These are phyloP conservation scores for Talaromyces liani DNA, from an alignment of 495 filamentous ascomycete genomes.

Conservation along the genomic window DNA sequence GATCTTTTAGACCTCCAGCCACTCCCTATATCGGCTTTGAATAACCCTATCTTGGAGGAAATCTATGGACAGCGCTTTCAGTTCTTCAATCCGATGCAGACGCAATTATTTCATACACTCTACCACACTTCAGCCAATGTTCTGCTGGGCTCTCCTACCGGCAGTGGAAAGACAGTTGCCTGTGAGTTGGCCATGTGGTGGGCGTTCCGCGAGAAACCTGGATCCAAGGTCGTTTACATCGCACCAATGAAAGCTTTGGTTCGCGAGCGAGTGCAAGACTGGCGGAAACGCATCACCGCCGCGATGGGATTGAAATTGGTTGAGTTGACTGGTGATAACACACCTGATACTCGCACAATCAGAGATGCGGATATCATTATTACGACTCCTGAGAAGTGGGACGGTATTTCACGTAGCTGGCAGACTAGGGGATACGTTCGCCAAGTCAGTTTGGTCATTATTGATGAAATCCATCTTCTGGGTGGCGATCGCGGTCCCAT, in stretches of 20 bases:
- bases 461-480: constrained; percentile 96
- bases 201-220: constrained; percentile 93
- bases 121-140: constrained; percentile 91
- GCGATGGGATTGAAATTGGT: constrained; percentile 88
- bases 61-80: constrained; percentile 83
- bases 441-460: constrained; percentile 93
- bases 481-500: constrained; percentile 95
- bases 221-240: constrained; percentile 98
- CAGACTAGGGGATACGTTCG: constrained; percentile 93
- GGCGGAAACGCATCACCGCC: constrained; percentile 73
- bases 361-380: constrained; percentile 95
- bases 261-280: constrained; percentile 92
- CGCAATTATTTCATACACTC: constrained; percentile 91
- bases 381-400: constrained; percentile 98
- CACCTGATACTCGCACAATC: constrained; percentile 91
- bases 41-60: constrained; percentile 80
- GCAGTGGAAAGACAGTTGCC: constrained; percentile 94
- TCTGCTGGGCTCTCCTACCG: constrained; percentile 91
- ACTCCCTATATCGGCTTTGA: constrained; percentile 77
- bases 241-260: constrained; percentile 99
- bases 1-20: constrained; percentile 90
- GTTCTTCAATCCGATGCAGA: constrained; percentile 99
- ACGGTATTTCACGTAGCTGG: constrained; percentile 98
- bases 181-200: constrained; percentile 99
- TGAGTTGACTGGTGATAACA: constrained; percentile 97